Conservation (phyloP, 257 asterid genomes). For the Solanum chaucha region DNA sequence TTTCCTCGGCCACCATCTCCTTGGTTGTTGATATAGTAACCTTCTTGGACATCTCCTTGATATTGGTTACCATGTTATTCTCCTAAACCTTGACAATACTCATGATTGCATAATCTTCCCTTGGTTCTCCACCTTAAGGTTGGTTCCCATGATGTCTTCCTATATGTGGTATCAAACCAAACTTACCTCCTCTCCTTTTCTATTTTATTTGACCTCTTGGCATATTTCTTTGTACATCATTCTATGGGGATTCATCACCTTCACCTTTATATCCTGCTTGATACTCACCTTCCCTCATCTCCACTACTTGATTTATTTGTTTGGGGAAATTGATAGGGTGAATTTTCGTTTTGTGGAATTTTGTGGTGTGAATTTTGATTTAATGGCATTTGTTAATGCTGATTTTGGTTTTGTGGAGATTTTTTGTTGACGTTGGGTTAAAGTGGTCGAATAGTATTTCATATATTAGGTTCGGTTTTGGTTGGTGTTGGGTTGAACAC, state of each 20-base stretch:
- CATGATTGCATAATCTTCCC: neutral
- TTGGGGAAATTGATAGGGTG: neutral
- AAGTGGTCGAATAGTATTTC: neutral
- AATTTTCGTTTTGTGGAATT: too few relatives aligned
- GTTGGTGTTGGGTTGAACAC: neutral
- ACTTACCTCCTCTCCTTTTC: neutral
- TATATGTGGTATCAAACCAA: too few relatives aligned
- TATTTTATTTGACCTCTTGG: neutral
- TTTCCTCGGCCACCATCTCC: too few relatives aligned
- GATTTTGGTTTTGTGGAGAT: neutral
- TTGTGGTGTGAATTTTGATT: neutral
- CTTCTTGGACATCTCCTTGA: too few relatives aligned
- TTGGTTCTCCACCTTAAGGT: neutral
- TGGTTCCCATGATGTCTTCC: neutral
- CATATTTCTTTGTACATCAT: too few relatives aligned
- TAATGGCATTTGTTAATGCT: neutral
- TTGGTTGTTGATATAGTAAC: too few relatives aligned
- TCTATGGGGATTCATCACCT: neutral
- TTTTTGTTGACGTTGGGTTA: too few relatives aligned
- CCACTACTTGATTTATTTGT: neutral
- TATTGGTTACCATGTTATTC: neutral
- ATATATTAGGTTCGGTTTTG: too few relatives aligned
- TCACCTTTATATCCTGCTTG: neutral
- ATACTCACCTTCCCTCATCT: neutral
- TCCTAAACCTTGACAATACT: neutral